These are phyloP conservation scores for Fusarium algeriense DNA, from an alignment of 2,329 filamentous ascomycete species.

Conservation along the genomic window DNA sequence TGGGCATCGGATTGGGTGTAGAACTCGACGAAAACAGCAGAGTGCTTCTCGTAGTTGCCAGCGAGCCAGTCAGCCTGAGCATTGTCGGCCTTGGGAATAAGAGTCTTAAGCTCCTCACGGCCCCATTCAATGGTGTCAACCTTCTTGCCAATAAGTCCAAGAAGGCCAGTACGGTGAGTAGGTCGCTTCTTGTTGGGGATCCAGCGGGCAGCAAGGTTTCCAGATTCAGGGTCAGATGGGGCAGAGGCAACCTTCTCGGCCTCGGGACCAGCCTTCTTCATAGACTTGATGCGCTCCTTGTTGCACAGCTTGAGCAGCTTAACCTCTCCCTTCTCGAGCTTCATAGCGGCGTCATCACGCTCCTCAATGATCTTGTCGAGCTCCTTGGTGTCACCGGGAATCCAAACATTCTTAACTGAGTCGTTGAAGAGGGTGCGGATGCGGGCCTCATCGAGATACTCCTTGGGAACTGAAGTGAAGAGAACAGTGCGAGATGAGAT, in stretches of 20 bases:
- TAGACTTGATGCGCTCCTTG: conserved; percentile 53
- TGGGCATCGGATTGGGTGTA: conserved; percentile 85
- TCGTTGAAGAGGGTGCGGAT: conserved; percentile 83
- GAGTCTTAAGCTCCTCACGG: conserved; percentile 67
- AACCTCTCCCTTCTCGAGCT: conserved; percentile 86
- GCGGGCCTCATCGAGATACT: conserved; percentile 79
- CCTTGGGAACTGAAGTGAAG: conserved; percentile 86
- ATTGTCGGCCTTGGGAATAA: conserved; percentile 73
- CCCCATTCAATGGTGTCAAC: conserved; percentile 92
- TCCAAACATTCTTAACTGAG: conserved; percentile 85
- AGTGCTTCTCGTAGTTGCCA: conserved; percentile 72
- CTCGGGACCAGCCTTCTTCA: conserved; percentile 50
- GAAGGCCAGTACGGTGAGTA: conserved; percentile 72
- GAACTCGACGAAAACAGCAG: conserved; percentile 94
- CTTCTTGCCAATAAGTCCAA: conserved; percentile 72
- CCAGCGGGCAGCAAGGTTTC: conserved; percentile 73
- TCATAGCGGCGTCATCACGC: conserved; percentile 79
- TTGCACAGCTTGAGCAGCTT: conserved; percentile 76
- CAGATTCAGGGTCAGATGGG: conserved; percentile 74
- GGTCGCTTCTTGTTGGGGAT: conserved; percentile 76
- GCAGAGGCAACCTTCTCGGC: conserved; percentile 53
- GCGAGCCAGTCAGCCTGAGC: conserved; percentile 72
- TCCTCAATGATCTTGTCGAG: conserved; percentile 83
- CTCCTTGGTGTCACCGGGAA: conserved; percentile 78
- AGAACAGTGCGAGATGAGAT: conserved; percentile 92